Evolutionary conservation across 495 filamentous ascomycete genomes (phyloP), one percentile per base, ranked within the genome.

Genomic region (Aspergillus indologenus): DNA sequence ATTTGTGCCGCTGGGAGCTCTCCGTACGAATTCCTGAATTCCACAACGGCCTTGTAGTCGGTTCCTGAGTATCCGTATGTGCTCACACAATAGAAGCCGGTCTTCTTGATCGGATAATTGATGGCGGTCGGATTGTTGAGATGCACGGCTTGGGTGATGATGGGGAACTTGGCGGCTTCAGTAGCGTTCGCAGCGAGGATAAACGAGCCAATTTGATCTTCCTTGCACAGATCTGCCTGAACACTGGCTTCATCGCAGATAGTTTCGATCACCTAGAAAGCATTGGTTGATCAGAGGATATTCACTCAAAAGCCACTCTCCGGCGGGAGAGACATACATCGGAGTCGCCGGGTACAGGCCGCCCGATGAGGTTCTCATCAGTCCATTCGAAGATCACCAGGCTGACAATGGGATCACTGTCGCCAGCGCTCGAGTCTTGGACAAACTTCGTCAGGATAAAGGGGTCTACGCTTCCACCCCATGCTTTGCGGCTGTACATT

Each of bases 1-100:
- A 99, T 97, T 71, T 98, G 92, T 11, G 90, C 88, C 21, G 89
- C 94, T 1, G 94, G 91, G 51, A 99, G 87, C 79, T 98, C 93
- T 68, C 94, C 94, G 66, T 92, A 99, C 14, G 94, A 89, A 74
- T 98, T 97, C 57, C 91, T 84, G 71, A 98, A 98, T 68, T 92
- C 91, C 49, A 96, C 86, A 20, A 92, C 83, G 3, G 87, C 94
- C 56, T 79, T 84, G 69, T 92, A 99, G 48, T 86, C 72, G 22
- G 74, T 64, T 9, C 77, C 73, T 26, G 78, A 80, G 68, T 82
- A 91, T 23, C 78, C 79, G 62, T 83, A 86, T 20, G 92, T 90
- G 61, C 88, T 84, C 53, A 99, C 90, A 64, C 94, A 99, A 75
- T 95, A 99, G 76, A 96, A 99, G 34, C 94, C 94, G 0, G 94